phyloP scores from a whole-genome alignment of 495 filamentous ascomycete genomes.

The Penicillium flavigenum region DNA sequence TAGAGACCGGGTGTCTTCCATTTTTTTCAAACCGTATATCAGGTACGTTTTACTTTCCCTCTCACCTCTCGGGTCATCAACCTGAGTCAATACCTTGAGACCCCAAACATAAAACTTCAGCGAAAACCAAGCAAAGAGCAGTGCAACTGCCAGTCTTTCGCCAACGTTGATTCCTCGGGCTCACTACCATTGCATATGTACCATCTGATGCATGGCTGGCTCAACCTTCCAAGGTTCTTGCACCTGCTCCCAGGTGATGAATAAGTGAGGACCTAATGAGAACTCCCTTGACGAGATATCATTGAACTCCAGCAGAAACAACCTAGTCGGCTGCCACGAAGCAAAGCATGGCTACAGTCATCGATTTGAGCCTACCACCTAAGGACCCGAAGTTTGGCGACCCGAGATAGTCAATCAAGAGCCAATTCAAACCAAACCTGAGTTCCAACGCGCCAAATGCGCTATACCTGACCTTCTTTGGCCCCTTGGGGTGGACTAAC shows the following conservation, averaged over 20 bases:
- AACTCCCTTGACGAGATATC: neutral
- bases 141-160: neutral
- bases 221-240: neutral
- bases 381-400: neutral
- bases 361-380: neutral
- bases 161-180: neutral
- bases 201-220: neutral
- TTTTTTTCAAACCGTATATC: neutral
- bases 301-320: neutral
- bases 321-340: neutral
- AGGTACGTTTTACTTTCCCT: neutral
- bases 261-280: neutral
- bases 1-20: neutral
- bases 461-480: neutral
- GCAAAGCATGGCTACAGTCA: neutral
- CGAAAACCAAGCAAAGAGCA: neutral
- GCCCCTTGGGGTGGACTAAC: neutral
- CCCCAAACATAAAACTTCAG: neutral
- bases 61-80: neutral
- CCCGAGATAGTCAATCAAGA: neutral
- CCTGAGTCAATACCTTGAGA: too few species aligned
- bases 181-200: neutral
- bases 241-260: neutral
- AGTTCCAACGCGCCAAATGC: neutral
- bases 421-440: neutral